These are phyloP conservation scores for Podospora comata DNA, from an alignment of 495 filamentous ascomycete species.

Conservation along the genomic window DNA sequence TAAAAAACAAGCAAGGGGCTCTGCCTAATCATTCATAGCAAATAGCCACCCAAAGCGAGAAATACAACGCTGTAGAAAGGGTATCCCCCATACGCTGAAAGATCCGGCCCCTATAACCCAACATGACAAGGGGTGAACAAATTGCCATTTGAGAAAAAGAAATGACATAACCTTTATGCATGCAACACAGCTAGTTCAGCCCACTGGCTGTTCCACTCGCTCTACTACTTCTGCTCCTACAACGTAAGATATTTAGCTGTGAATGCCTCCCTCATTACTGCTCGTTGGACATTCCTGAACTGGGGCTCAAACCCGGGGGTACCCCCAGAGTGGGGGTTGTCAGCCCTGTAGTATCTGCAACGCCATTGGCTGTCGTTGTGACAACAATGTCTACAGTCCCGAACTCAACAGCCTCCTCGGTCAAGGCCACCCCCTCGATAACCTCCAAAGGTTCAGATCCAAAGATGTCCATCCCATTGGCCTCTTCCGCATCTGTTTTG, in stretches of 20 bases:
- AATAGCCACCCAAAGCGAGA: background rate
- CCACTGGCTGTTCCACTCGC: background rate
- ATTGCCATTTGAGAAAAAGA: background rate
- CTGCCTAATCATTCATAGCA: background rate
- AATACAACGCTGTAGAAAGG: background rate
- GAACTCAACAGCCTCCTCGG: conserved; percentile 54
- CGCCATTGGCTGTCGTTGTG: background rate
- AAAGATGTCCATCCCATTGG: conserved; percentile 21
- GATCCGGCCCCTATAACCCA: background rate
- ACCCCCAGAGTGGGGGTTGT: background rate
- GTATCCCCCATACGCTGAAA: background rate
- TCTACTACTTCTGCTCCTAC: background rate
- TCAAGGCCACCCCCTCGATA: conserved; percentile 52
- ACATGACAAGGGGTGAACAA: background rate
- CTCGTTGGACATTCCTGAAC: background rate
- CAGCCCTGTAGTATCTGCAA: background rate
- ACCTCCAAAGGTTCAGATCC: conserved; percentile 40
- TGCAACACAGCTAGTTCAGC: background rate
- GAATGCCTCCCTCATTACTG: background rate
- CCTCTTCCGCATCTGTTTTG: conserved; percentile 16
- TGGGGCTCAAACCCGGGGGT: background rate
- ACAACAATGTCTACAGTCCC: conserved; percentile 44
- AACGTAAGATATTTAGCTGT: background rate
- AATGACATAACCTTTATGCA: background rate
- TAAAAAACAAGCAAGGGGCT: background rate